Conservation (phyloP, 371 early-diverging fungal genomes). For the Syncephalis plumigaleata region DNA sequence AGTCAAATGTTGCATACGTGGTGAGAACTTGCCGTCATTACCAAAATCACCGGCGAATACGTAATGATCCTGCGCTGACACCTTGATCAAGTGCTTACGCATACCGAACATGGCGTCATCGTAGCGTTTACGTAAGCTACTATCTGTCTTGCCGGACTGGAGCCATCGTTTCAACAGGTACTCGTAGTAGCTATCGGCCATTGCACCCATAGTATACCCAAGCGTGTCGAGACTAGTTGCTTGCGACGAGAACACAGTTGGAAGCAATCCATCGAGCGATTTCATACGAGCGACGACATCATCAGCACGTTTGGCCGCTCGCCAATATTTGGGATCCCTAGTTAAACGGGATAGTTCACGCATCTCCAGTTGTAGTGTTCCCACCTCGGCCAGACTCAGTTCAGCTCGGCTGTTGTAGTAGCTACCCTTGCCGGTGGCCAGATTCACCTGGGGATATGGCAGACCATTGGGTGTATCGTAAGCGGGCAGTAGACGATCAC, state of each 20-base stretch:
- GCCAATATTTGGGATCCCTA: slow-evolving; percentile 45
- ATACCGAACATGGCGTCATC: slow-evolving; percentile 51
- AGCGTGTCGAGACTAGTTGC: neutral
- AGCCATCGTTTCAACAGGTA: slow-evolving; percentile 80
- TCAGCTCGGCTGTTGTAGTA: slow-evolving; percentile 14
- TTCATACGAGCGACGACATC: slow-evolving; percentile 27
- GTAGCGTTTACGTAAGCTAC: slow-evolving; percentile 47
- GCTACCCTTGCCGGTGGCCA: slow-evolving; percentile 18
- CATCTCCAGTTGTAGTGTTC: slow-evolving; percentile 79
- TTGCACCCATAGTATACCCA: slow-evolving; percentile 38
- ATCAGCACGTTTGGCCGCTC: slow-evolving; percentile 47
- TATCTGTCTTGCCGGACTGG: slow-evolving; percentile 41
- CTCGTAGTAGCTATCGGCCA: slow-evolving; percentile 87
- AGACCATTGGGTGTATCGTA: slow-evolving; percentile 57
- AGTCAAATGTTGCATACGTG: slow-evolving; percentile 86
- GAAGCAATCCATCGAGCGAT: slow-evolving; percentile 53
- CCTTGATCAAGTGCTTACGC: slow-evolving; percentile 41
- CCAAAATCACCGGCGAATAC: slow-evolving; percentile 25
- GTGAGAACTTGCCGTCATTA: slow-evolving; percentile 14
- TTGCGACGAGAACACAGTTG: slow-evolving; percentile 24
- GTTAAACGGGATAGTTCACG: slow-evolving; percentile 65
- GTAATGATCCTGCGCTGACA: slow-evolving; percentile 32
- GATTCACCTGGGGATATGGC: slow-evolving; percentile 52
- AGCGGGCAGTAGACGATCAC: slow-evolving; percentile 53
- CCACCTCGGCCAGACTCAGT: slow-evolving; percentile 65